Base-by-base conservation (phyloP, 768 basidiomycete genomes). In the Suillus occidentalis region DNA sequence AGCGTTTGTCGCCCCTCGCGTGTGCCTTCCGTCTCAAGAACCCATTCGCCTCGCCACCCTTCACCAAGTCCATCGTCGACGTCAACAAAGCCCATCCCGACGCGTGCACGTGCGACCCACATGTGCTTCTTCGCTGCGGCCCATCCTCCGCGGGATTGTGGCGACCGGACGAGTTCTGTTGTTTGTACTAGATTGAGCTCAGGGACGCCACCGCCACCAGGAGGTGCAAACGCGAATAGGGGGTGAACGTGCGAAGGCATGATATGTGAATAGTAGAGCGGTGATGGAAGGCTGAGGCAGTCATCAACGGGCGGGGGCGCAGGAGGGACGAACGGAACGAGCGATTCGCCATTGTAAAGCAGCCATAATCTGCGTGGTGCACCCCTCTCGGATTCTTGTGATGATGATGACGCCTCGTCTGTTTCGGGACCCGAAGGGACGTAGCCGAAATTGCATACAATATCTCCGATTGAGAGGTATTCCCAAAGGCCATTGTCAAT, bases 401-500 rank as follows among this genome's bases (percentile, higher is more conserved):
- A 64, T 64, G 66, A 63, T 1, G 66, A 63, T 0, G 67, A 64
- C n/a, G 65, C 68, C 50, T 72, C 69, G 22, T 71, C 76, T 20
- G 74, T 71, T 6, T 76, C 64, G 13, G 76, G 67, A 0, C 72
- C 71, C 0, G 83, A 77, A 1, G 89, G 90, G 18, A 94, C 80
- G 70, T 87, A 92, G 7, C 92, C 92, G 55, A 94, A 81, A 74
- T 94, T 94, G 72, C 89, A 92, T 25, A 94, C 82, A 43, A 93
- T 76, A 69, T 94, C 92, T 0, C 92, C 92, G 0, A 82, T 83
- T 1, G 89, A 91, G n/a, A 94, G 81, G 70, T 91, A 84, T 7
- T 81, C 76, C 91, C 91, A 93, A 6, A 94, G 81, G 0, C 86
- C 89, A 1, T 85, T 82, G 1, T 82, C 80, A n/a, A 85, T 77